These are phyloP conservation scores for Apiospora malaysiana DNA, from an alignment of 2,329 filamentous ascomycete genomes.

Conservation along the genomic window DNA sequence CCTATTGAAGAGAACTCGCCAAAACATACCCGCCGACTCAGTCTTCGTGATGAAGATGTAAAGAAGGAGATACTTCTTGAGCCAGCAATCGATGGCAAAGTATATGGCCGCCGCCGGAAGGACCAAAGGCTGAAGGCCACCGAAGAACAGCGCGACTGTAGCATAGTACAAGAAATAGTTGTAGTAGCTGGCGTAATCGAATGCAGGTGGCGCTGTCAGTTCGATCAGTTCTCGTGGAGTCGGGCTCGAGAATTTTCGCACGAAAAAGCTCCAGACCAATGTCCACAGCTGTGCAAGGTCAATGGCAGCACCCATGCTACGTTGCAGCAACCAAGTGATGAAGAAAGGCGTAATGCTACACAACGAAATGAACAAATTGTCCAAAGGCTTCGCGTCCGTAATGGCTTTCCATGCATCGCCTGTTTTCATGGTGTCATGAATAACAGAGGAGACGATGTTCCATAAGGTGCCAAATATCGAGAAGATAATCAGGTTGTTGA, in stretches of 20 bases:
- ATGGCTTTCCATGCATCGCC: constrained; percentile 74
- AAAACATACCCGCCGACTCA: constrained; percentile 91
- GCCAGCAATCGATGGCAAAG: constrained; percentile 82
- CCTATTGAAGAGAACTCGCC: constrained; percentile 93
- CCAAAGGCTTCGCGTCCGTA: constrained; percentile 65
- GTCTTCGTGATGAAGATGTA: constrained; percentile 98
- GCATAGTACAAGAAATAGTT: constrained; percentile 97
- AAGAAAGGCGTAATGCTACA: constrained; percentile 88
- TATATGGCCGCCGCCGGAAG: constrained; percentile 87
- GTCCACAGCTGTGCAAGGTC: constrained; percentile 91
- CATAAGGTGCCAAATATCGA: constrained; percentile 88
- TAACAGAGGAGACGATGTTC: constrained; percentile 71
- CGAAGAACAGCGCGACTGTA: constrained; percentile 86
- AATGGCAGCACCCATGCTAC: constrained; percentile 90
- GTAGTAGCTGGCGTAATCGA: constrained; percentile 97
- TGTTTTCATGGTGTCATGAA: constrained; percentile 60
- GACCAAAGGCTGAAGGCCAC: constrained; percentile 84
- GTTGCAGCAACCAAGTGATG: constrained; percentile 91
- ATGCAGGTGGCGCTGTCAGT: constrained; percentile 87
- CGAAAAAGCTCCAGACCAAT: constrained; percentile 82
- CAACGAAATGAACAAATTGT: constrained; percentile 72
- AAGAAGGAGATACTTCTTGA: constrained; percentile 94
- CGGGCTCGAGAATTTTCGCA: constrained; percentile 82
- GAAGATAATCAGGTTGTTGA: constrained; percentile 96
- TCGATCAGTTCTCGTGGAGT: constrained; percentile 89